phyloP scores from a whole-genome alignment of 768 basidiomycete species.

The Suillus placidus region DNA sequence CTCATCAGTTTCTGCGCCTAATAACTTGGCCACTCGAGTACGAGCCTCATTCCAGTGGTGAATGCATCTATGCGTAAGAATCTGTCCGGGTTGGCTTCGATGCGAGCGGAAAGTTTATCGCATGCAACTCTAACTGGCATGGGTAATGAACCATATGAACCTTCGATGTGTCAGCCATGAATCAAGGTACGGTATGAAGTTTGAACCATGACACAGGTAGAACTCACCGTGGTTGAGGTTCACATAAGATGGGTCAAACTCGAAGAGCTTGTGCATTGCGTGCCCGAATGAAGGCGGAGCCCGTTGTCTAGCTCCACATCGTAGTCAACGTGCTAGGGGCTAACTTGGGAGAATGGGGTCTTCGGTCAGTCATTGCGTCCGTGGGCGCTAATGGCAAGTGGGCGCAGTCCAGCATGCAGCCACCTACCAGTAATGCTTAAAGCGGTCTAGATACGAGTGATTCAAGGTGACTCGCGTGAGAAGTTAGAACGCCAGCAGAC shows the following conservation, averaged over 20 bases:
- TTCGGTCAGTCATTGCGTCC: not conserved
- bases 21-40: slow-evolving; percentile 47
- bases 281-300: slow-evolving; percentile 57
- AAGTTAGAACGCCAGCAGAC: no score
- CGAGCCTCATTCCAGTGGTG: slow-evolving; percentile 43
- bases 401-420: not conserved
- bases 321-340: not conserved
- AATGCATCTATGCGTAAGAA: slow-evolving; percentile 48
- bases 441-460: not conserved
- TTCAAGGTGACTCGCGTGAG: not conserved
- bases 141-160: slow-evolving; percentile 62
- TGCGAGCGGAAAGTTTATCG: slow-evolving; percentile 40
- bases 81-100: slow-evolving; percentile 61
- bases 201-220: not conserved
- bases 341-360: not conserved
- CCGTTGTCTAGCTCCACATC: slow-evolving; percentile 23
- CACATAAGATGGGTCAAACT: slow-evolving; percentile 45
- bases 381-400: not conserved
- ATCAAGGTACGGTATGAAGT: not conserved
- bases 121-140: slow-evolving; percentile 51
- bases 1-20: slow-evolving; percentile 59
- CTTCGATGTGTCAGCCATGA: slow-evolving; percentile 32
- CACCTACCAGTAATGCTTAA: not conserved
- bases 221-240: slow-evolving; percentile 66
- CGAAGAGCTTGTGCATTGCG: slow-evolving; percentile 35